phyloP scores from a whole-genome alignment of 1,139 yeast genomes.

The Blastobotrys buckinghamii region DNA sequence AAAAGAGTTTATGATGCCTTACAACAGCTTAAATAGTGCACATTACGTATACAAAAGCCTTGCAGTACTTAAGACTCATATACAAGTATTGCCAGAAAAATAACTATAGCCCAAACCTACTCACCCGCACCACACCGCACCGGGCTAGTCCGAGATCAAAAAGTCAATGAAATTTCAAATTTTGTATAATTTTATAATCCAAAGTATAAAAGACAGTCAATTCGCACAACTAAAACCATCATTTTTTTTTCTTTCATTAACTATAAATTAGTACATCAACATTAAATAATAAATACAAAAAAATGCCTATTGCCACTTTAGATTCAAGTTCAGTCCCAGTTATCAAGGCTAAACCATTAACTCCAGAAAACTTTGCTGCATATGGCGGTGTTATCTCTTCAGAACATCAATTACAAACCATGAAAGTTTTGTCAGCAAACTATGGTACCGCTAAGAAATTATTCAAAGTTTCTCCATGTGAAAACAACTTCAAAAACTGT shows the following conservation, averaged over 20 bases:
- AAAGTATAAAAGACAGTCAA: constrained; percentile 4
- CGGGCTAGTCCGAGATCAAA: no score
- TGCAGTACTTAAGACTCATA: no score
- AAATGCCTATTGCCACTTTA: constrained; percentile 27
- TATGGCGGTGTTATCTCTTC: constrained; percentile 56
- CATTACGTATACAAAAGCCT: no score
- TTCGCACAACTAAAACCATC: no score
- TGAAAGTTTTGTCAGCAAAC: constrained; percentile 57
- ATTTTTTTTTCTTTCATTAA: background rate
- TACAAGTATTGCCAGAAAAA: no score
- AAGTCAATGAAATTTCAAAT: no score
- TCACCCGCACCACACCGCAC: no score
- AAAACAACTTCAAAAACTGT: constrained; percentile 45
- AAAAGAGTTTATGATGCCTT: no score
- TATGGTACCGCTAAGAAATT: constrained; percentile 90
- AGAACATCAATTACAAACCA: constrained; percentile 42
- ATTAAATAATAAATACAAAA: background rate
- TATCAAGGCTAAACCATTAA: constrained; percentile 37
- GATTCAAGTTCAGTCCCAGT: constrained; percentile 9
- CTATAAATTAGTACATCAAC: background rate
- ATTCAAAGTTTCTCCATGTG: constrained; percentile 63
- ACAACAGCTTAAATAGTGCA: no score
- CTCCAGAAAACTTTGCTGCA: constrained; percentile 43
- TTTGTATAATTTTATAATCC: no score
- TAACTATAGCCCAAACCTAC: no score